These are phyloP conservation scores for Populus hybrid DNA, from an alignment of 441 rosid genomes.

Conservation along the genomic window DNA sequence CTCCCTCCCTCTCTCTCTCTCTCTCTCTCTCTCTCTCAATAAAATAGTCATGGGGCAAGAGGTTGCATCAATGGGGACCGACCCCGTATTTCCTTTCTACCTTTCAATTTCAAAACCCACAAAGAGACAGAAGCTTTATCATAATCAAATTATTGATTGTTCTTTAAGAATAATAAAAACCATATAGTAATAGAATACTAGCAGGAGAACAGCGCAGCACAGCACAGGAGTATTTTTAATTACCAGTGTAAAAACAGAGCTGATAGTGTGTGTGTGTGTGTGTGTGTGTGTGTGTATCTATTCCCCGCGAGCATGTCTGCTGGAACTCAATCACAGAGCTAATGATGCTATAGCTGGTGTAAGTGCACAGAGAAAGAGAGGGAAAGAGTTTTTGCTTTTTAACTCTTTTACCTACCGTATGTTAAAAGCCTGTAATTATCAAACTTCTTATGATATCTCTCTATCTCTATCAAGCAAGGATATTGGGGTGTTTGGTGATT, in stretches of 20 bases:
- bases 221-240: neutral
- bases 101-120: neutral
- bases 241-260: neutral
- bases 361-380: constrained; percentile 6
- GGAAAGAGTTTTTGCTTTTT: constrained; percentile 20
- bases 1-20: neutral
- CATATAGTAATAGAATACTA: neutral
- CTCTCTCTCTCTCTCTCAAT: neutral
- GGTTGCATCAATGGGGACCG: neutral
- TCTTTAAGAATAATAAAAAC: neutral
- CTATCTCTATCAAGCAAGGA: neutral
- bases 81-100: neutral
- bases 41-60: neutral
- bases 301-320: constrained; percentile 23
- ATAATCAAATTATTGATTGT: neutral
- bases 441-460: constrained; percentile 10
- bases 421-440: constrained; percentile 19
- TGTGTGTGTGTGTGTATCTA: neutral
- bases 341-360: constrained; percentile 24
- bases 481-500: neutral
- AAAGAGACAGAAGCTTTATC: neutral
- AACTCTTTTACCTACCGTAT: constrained; percentile 17
- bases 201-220: neutral
- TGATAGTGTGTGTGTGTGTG: neutral
- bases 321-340: constrained; percentile 28